Conservation (phyloP, 345 rosid species). For the Populus nigra region DNA sequence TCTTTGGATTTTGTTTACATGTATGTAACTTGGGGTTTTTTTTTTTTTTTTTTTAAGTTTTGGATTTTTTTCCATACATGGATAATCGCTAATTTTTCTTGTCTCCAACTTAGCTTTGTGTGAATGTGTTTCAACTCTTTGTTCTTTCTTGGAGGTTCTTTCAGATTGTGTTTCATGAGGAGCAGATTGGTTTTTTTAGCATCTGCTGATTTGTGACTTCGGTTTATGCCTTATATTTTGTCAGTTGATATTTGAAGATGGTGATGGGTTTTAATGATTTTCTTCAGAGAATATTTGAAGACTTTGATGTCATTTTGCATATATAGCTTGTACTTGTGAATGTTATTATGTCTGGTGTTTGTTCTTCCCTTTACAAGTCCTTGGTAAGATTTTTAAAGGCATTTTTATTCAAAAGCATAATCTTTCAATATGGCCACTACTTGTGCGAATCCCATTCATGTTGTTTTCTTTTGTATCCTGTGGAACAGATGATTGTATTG, state of each 20-base stretch:
- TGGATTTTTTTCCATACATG: background rate
- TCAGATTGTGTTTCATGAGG: background rate
- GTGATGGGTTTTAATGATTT: background rate
- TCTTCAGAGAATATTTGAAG: background rate
- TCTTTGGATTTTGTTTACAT: slow-evolving; percentile 6
- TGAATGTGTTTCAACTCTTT: background rate
- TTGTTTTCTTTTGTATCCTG: background rate
- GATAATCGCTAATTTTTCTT: too few relatives aligned
- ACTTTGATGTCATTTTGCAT: background rate
- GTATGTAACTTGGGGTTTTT: background rate
- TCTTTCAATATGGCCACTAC: background rate
- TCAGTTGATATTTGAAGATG: background rate
- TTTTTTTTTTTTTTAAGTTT: background rate
- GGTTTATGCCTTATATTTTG: background rate
- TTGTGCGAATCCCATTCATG: background rate
- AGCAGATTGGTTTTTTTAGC: background rate
- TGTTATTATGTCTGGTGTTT: too few relatives aligned
- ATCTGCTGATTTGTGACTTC: background rate
- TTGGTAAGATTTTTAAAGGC: background rate
- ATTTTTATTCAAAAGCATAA: background rate
- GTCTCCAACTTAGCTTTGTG: background rate
- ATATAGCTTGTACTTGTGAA: too few relatives aligned
- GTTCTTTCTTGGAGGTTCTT: too few relatives aligned
- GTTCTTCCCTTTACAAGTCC: too few relatives aligned
- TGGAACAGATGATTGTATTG: background rate